Evolutionary conservation across 495 filamentous ascomycete species (phyloP), one percentile per base, ranked within the genome.

Genomic region (Bathelium albidoporum): DNA sequence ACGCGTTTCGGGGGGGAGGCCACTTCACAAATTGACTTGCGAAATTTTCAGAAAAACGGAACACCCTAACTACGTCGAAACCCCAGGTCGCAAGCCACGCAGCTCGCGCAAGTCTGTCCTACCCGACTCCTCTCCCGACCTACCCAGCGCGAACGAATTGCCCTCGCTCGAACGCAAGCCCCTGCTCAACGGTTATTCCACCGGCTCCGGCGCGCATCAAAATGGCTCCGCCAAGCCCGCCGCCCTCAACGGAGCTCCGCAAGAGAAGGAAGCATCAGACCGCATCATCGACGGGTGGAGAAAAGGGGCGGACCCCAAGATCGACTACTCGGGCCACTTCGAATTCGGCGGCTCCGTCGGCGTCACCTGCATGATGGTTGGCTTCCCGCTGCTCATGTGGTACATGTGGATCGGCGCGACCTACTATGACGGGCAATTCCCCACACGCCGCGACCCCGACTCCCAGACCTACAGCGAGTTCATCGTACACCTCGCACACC

Each of bases 371-470:
- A 90, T 95, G 84, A 98, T 98, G 90, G 79, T 94, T 64, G 87
- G 85, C 55, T 98, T 97, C 75, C 94, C 94, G 14, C 39, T 88
- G 49, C 80, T 98, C 65, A 98, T 98, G 94, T 97, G 88, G 79
- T 97, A 96, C 79, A 93, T 98, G 90, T 98, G 93, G 93, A 87
- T 95, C 72, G 94, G 94, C 32, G 89, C 92, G 43, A 90, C 85
- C 53, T 93, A 91, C 75, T 98, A 96, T 73, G 78, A 89, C 75
- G 91, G 91, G 65, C 84, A 88, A 65, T 80, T 95, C 63, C 93
- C 93, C 24, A 74, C 75, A 60, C 65, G n/a, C n/a, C n/a, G 68
- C 55, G 89, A 83, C 31, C 75, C 76, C n/a, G 71, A 80, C 59
- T 88, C 81, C 32, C 81, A 97, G 78, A 84, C 76, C 71, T 79